Percentiles rank a stretch among this genome's conserved stretches.
Conservation (phyloP, 2,329 filamentous ascomycete species). For the Dactylellina sp. region DNA sequence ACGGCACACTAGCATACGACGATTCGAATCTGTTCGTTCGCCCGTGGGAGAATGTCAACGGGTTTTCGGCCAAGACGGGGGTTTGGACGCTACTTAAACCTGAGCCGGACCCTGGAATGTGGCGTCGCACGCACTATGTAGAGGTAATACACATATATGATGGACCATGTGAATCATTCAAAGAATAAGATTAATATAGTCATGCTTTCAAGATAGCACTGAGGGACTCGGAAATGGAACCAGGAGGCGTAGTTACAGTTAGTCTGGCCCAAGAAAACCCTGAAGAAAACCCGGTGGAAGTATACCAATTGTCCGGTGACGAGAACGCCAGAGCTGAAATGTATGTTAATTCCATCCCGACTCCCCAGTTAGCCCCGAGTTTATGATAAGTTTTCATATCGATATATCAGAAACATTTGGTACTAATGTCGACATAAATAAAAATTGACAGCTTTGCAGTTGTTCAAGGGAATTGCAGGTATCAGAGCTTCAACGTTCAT, state of each 20-base stretch:
- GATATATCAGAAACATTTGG: no score
- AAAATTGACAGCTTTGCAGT: constrained; percentile 12
- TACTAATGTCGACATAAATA: background rate
- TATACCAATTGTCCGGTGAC: constrained; percentile 18
- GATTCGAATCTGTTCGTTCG: constrained; percentile 12
- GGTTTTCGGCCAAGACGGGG: constrained; percentile 6
- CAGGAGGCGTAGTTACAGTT: background rate
- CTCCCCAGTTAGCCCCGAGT: no score
- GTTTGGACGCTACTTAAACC: constrained; percentile 24
- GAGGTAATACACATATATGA: constrained; percentile 11
- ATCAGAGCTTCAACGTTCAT: constrained; percentile 25
- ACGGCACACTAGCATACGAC: constrained; percentile 2
- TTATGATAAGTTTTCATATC: no score
- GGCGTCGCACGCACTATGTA: constrained; percentile 12
- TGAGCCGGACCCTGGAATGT: constrained; percentile 7
- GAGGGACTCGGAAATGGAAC: background rate
- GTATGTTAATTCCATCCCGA: background rate
- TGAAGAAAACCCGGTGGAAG: background rate
- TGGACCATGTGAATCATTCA: background rate
- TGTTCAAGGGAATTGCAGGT: constrained; percentile 21
- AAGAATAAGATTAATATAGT: background rate
- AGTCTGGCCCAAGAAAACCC: background rate
- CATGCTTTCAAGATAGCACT: constrained; percentile 2
- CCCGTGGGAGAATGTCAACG: constrained; percentile 19
- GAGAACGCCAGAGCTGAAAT: background rate